Base-by-base conservation (phyloP, 2,329 filamentous ascomycete genomes). In the Westerdykella ornata region DNA sequence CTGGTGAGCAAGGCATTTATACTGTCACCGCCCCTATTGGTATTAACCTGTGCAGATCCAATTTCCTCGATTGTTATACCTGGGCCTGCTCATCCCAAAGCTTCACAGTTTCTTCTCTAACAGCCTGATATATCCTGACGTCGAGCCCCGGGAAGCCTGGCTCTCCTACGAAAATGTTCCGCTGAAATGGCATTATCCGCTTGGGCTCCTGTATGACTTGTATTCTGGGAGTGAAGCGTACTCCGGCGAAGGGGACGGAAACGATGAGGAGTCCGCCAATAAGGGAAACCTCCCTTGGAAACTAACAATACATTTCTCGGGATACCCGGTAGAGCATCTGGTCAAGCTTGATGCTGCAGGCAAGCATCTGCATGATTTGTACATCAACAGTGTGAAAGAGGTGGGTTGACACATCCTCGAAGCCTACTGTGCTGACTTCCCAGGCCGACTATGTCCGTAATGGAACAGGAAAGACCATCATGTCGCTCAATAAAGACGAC, bases 391-490 rank as follows among this genome's bases (percentile, higher is more conserved):
- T 39, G 81, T 85, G 47, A 85, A 85, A 60, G 82, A 85, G 58
- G 68, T 69, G 35, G 28, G 15, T 28, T 22, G 7, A n/a, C 7
- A 8, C 30, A 15, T 5, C 30, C 3, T 17, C 5, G 6, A 14
- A 3, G 30, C 3, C 33, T 34, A 5, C 17, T 7, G 17, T 16
- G 8, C 30, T 33, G 30, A 33, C 16, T 14, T 14, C 4, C 38
- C 42, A 80, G 74, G 88, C 89, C 20, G 88, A 95, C 66, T 94
- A 88, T 53, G 72, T 94, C 38, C 80, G 89, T 38, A 90, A 92
- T 53, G 88, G 88, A 34, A 92, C 85, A 40, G 88, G 87, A 13
- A 88, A 90, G 62, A 83, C 85, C 46, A 89, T 94, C 57, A 94
- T 95, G 87, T 83, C 81, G 40, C 72, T 96, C 57, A 88, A 84